Conservation (phyloP, 2,329 filamentous ascomycete genomes). For the Hypocreales sp. region DNA sequence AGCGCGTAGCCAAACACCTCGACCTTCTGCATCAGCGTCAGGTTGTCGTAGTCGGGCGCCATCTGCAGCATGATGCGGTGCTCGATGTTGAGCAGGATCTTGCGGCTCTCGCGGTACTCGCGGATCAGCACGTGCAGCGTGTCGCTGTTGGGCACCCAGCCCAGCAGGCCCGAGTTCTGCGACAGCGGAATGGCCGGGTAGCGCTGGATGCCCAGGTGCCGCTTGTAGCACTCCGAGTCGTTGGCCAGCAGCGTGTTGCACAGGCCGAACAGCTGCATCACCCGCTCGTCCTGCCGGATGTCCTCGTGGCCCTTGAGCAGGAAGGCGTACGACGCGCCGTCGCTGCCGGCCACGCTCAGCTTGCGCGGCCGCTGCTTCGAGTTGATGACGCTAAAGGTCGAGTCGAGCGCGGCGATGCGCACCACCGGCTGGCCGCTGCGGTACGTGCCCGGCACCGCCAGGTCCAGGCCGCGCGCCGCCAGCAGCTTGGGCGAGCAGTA, state of each 20-base stretch:
- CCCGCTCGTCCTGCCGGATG: constrained; percentile 94
- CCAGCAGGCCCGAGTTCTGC: constrained; percentile 85
- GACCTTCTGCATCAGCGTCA: constrained; percentile 99
- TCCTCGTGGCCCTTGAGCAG: constrained; percentile 97
- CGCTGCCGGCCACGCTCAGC: constrained; percentile 74
- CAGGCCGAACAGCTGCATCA: constrained; percentile 97
- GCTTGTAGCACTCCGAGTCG: constrained; percentile 92
- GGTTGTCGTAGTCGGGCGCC: constrained; percentile 96
- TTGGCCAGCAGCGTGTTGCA: constrained; percentile 90
- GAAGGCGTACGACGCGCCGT: constrained; percentile 78
- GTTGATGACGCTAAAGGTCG: constrained; percentile 80
- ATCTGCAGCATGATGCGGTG: constrained; percentile 99
- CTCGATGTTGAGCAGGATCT: constrained; percentile 97
- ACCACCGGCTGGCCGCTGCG: constrained; percentile 64
- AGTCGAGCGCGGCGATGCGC: constrained; percentile 77
- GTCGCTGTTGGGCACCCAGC: constrained; percentile 96
- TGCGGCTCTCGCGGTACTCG: constrained; percentile 91
- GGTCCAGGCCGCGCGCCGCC: constrained; percentile 67
- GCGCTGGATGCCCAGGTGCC: constrained; percentile 88
- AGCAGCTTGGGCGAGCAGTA: constrained; percentile 95
- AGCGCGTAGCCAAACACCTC: constrained; percentile 98
- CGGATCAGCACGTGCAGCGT: constrained; percentile 92
- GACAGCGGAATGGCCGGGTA: constrained; percentile 96
- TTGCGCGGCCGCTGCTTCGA: constrained; percentile 94
- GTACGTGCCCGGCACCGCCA: constrained; percentile 94